phyloP scores from a whole-genome alignment of 129 eudicot genomes.

The Solidago caesia region DNA sequence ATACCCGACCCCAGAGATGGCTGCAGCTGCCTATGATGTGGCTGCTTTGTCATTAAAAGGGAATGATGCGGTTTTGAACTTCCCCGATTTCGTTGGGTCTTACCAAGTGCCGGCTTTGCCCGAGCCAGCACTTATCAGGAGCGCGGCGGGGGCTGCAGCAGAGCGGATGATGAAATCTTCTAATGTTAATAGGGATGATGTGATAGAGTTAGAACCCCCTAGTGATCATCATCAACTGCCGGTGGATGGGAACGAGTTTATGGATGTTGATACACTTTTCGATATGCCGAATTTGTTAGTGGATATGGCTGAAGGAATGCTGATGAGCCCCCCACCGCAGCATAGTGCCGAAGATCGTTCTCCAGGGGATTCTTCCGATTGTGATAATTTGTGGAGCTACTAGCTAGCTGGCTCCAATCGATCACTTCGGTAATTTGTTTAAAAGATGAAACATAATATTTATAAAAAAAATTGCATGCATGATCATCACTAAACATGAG shows the following conservation, averaged over 20 bases:
- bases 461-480: constrained; percentile 24
- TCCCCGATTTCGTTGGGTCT: constrained; percentile 25
- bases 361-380: constrained; percentile 35
- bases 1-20: constrained; percentile 52
- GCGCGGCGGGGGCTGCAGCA: constrained; percentile 41
- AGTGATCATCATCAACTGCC: neutral
- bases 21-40: constrained; percentile 52
- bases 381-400: constrained; percentile 52
- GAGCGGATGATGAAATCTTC: constrained; percentile 26
- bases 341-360: constrained; percentile 22
- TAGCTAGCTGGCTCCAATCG: neutral
- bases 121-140: constrained; percentile 33
- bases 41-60: constrained; percentile 48
- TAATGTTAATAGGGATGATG: neutral
- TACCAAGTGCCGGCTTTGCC: constrained; percentile 28
- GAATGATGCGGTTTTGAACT: constrained; percentile 35
- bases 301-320: constrained; percentile 63
- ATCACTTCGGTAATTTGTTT: too few relatives aligned
- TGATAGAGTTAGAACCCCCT: neutral
- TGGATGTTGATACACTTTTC: constrained; percentile 46
- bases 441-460: neutral
- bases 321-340: constrained; percentile 49
- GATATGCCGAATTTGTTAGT: constrained; percentile 47
- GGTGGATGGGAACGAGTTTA: constrained; percentile 21
- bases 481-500: constrained; percentile 21